Percentiles rank a stretch among this genome's conserved stretches.
phyloP scores from a whole-genome alignment of 1,139 yeast species.

The Saccharomyces hybrid region DNA sequence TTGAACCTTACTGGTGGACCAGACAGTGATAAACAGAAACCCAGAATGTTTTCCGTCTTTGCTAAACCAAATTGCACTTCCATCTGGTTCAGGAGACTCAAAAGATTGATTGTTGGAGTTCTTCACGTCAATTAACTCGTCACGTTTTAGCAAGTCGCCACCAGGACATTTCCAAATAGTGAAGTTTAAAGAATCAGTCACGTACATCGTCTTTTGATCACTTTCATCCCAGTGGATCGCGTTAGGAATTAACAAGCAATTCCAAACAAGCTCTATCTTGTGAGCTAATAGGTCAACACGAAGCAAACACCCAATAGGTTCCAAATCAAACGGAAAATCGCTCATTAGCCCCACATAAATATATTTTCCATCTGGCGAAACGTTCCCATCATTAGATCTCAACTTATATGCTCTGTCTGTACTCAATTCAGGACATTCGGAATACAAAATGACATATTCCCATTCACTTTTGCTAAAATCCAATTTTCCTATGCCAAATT shows the following conservation, averaged over 20 bases:
- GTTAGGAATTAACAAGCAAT: constrained; percentile 50
- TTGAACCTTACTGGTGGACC: constrained; percentile 50
- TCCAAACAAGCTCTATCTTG: constrained; percentile 29
- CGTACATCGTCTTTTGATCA: constrained; percentile 46
- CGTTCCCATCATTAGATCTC: constrained; percentile 67
- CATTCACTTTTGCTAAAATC: constrained; percentile 39
- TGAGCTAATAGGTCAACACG: constrained; percentile 27
- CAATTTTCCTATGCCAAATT: constrained; percentile 48
- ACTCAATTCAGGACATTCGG: constrained; percentile 31
- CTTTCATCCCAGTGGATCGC: constrained; percentile 57
- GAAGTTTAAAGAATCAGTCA: constrained; percentile 63
- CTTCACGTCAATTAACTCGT: constrained; percentile 38
- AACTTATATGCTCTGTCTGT: constrained; percentile 33
- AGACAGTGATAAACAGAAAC: constrained; percentile 60
- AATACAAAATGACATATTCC: constrained; percentile 38
- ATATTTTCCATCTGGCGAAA: constrained; percentile 57
- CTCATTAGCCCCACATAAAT: constrained; percentile 72
- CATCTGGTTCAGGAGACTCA: constrained; percentile 66
- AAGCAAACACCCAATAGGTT: constrained; percentile 31
- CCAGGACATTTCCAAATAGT: constrained; percentile 45
- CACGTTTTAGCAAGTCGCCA: constrained; percentile 35
- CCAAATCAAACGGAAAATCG: constrained; percentile 35
- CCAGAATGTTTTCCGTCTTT: constrained; percentile 34
- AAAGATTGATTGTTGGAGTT: constrained; percentile 31
- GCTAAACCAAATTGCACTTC: constrained; percentile 50